Base-by-base conservation (phyloP, 768 basidiomycete genomes). In the Clitopilus passeckerianus region DNA sequence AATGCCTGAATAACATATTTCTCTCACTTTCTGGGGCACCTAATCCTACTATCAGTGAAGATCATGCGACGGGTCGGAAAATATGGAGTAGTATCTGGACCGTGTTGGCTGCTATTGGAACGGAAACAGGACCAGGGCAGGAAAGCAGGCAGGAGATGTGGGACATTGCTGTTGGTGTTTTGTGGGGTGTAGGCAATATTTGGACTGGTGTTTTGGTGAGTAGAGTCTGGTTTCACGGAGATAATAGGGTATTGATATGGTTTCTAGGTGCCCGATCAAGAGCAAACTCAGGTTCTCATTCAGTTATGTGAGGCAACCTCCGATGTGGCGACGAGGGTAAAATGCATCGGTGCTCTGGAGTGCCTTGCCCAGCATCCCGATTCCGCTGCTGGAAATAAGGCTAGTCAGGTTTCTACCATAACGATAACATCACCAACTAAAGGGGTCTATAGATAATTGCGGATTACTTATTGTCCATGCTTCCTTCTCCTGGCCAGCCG, bases 1-100 rank as follows among this genome's bases (percentile, higher is more conserved):
- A 96, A 69, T 94, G 94, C 67, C 78, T 98, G 53, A 94, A 91
- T 67, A 97, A 98, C 67, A 78, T 95, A 37, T 89, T 96, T 66
- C 77, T 95, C 34, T 87, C 93, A 2, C 77, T 90, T 12, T 80
- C 86, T 2, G 76, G 81, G 0, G 71, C 77, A 4, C 73, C 80
- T 1, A 79, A 77, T 56, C 63, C 76, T 24, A 71, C 65, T 4
- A 68, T 80, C 10, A 64, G 76, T 12, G 72, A 75, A 2, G 84
- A 88, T 54, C 71, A 73, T 15, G 75, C 78, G 20, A 75, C 72
- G 2, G 89, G 86, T 12, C 69, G 67, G 16, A 72, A 72, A 2
- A 71, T 94, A 6, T 94, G 92, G 86, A 74, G 81, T 24, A 76
- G 77, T 57, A 70, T 89, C 14, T 93, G 91, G 91, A 64, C 70